Conservation (phyloP, 768 basidiomycete species). For the Xerocomellus amylosporus region DNA sequence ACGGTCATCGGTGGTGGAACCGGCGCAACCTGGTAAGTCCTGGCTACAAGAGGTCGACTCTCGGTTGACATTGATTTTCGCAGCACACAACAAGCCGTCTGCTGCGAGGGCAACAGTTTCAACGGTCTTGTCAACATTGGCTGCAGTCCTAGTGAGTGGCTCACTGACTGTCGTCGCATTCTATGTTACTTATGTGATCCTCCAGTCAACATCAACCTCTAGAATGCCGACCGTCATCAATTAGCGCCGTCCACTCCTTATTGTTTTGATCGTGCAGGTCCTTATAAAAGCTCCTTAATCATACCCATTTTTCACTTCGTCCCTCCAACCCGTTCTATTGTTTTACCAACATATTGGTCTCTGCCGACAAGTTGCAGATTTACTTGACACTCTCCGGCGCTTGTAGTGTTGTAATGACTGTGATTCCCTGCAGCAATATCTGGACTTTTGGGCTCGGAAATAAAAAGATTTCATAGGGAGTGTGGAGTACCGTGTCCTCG, state of each 20-base stretch:
- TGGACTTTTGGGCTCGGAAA: background rate
- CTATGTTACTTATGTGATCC: background rate
- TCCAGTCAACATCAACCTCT: conserved; percentile 21
- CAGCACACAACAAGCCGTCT: conserved; percentile 38
- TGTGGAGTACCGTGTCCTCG: background rate
- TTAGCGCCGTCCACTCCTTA: conserved; percentile 19
- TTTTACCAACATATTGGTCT: background rate
- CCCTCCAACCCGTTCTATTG: background rate
- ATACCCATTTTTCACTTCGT: conserved; percentile 11
- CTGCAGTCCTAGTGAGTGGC: conserved; percentile 38
- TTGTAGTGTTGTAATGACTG: background rate
- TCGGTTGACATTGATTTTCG: conserved; percentile 1
- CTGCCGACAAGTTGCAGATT: background rate
- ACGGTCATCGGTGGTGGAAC: background rate
- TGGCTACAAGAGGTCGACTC: fast-evolving
- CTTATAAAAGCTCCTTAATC: conserved; percentile 6
- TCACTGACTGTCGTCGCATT: background rate
- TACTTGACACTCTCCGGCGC: background rate
- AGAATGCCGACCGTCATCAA: background rate
- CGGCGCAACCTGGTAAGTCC: conserved; percentile 18
- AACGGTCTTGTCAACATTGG: conserved; percentile 38
- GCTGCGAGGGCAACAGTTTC: conserved; percentile 37
- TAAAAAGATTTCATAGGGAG: background rate
- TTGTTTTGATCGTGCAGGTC: background rate
- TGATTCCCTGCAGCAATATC: background rate